Conservation (phyloP, 1,284 basidiomycete species). For the Trichosporon sp. region DNA sequence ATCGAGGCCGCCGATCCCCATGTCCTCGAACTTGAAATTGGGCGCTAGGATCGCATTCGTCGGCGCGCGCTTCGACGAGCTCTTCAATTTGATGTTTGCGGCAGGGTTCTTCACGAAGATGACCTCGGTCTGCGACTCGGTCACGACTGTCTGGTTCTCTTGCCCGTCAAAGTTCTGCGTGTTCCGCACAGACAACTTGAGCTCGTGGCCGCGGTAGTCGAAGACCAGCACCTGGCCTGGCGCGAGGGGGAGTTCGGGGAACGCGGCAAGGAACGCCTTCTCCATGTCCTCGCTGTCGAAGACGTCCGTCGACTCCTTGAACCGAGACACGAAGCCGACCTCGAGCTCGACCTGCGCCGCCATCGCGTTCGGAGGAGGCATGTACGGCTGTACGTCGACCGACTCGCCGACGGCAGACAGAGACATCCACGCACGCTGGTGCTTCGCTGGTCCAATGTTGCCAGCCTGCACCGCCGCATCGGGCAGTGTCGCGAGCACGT, state of each 20-base stretch:
- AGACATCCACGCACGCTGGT: constrained; percentile 72
- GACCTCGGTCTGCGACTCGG: constrained; percentile 87
- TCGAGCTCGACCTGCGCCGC: constrained; percentile 73
- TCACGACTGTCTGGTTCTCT: constrained; percentile 62
- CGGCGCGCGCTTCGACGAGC: constrained; percentile 80
- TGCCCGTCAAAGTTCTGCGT: constrained; percentile 53
- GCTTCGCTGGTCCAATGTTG: constrained; percentile 55
- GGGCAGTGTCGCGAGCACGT: constrained; percentile 64
- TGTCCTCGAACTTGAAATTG: constrained; percentile 99
- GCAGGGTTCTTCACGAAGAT: constrained; percentile 78
- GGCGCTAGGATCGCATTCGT: constrained; percentile 94
- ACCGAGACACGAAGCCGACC: constrained; percentile 64
- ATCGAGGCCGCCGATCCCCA: constrained; percentile 98
- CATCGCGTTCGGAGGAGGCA: constrained; percentile 60
- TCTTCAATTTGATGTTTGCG: constrained; percentile 82
- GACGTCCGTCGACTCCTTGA: constrained; percentile 61
- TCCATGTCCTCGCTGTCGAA: constrained; percentile 84
- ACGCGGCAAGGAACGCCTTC: constrained; percentile 66
- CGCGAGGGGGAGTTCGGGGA: constrained; percentile 57
- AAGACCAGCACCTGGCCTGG: constrained; percentile 72
- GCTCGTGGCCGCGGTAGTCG: constrained; percentile 82
- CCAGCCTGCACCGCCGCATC: constrained; percentile 67
- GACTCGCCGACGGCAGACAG: constrained; percentile 70
- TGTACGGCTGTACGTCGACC: constrained; percentile 64
- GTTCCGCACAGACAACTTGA: constrained; percentile 67